Percentiles rank a stretch among this genome's conserved stretches.
phyloP scores from a whole-genome alignment of 257 asterid genomes.

The Marsdenia floribunda region DNA sequence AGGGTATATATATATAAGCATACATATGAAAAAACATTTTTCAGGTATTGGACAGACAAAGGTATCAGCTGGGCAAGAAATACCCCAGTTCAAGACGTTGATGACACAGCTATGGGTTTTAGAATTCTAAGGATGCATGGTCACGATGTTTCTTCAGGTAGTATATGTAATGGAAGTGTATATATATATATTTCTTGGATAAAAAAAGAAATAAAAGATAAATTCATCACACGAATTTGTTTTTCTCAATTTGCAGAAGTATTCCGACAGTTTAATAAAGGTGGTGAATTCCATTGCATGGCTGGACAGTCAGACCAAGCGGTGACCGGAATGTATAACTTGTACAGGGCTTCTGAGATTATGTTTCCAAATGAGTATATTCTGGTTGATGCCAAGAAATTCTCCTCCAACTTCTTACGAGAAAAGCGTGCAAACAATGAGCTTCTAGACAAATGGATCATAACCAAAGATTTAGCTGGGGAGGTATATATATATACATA shows the following conservation, averaged over 20 bases:
- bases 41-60: conserved; percentile 66
- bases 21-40: neutral
- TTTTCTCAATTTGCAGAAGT: conserved; percentile 39
- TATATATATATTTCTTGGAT: neutral
- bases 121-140: conserved; percentile 86
- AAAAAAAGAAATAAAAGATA: too few species aligned
- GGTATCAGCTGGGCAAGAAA: conserved; percentile 95
- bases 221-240: neutral
- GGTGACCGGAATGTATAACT: conserved; percentile 81
- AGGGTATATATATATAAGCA: too few species aligned
- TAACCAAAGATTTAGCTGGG: conserved; percentile 80
- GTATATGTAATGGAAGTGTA: too few species aligned
- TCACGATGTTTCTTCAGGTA: conserved; percentile 66
- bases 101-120: conserved; percentile 96
- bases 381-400: conserved; percentile 39
- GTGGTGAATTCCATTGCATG: conserved; percentile 71
- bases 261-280: conserved; percentile 54
- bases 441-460: conserved; percentile 85
- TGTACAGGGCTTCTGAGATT: conserved; percentile 75
- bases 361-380: conserved; percentile 59
- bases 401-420: conserved; percentile 42
- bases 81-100: conserved; percentile 63
- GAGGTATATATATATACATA: conserved; percentile 52
- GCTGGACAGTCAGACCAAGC: conserved; percentile 84
- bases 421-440: conserved; percentile 45